Percentiles rank a stretch among this genome's conserved stretches.
phyloP scores from a whole-genome alignment of 2,329 filamentous ascomycete genomes.

The Sarocladiaceae sp. region DNA sequence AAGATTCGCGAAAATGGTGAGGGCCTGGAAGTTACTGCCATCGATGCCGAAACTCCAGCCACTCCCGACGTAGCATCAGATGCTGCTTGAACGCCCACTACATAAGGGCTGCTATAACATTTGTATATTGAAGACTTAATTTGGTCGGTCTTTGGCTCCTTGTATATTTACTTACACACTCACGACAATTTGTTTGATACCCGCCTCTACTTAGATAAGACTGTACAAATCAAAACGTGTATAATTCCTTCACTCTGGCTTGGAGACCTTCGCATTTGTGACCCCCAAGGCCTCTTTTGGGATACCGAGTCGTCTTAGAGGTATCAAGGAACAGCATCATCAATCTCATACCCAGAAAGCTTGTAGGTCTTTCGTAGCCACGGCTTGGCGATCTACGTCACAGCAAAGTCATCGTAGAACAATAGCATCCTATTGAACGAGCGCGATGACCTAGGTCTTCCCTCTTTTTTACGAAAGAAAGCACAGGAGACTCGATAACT shows the following conservation, averaged over 20 bases:
- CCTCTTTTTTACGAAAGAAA: background rate
- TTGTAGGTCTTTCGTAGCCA: no score
- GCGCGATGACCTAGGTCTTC: background rate
- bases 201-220: background rate
- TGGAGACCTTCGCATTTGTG: no score
- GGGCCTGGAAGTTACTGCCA: constrained; percentile 47
- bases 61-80: background rate
- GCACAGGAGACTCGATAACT: background rate
- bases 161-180: background rate
- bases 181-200: background rate
- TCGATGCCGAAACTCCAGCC: constrained; percentile 7
- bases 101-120: background rate
- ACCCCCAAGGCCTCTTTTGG: no score
- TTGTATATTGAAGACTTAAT: background rate
- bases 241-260: background rate
- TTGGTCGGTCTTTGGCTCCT: background rate
- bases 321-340: background rate
- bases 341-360: no score
- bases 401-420: background rate
- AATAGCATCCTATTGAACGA: background rate
- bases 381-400: no score
- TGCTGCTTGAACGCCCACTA: background rate
- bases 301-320: no score
- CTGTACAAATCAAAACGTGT: background rate
- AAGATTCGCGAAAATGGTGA: constrained; percentile 59